phyloP scores from a whole-genome alignment of 73 alveolate species.

The Paramecium tetraurelia region DNA sequence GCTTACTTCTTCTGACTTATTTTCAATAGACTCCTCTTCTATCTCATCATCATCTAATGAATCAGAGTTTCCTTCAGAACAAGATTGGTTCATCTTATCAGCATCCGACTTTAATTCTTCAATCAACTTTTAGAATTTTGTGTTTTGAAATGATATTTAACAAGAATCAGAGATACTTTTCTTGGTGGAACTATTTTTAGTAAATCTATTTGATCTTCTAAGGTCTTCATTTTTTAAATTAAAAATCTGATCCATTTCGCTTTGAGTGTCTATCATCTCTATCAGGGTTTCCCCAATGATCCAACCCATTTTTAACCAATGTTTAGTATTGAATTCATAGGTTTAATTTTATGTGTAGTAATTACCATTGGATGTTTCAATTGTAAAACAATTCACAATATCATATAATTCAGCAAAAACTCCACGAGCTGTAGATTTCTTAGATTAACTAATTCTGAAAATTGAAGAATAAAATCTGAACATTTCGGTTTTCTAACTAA shows the following conservation, averaged over 20 bases:
- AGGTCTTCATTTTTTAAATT: background rate
- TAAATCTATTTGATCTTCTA: background rate
- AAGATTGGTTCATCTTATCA: slow-evolving; percentile 16
- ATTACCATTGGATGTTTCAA: slow-evolving; percentile 60
- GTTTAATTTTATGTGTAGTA: slow-evolving; percentile 27
- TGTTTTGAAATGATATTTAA: background rate
- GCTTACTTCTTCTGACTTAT: background rate
- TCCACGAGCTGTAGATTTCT: slow-evolving; percentile 52
- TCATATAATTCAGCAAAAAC: slow-evolving; percentile 34
- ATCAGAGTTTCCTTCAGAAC: slow-evolving; percentile 61
- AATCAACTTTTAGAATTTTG: slow-evolving; percentile 16
- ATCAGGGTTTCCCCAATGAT: background rate
- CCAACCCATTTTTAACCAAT: slow-evolving; percentile 45
- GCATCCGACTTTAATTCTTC: slow-evolving; percentile 19
- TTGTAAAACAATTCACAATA: slow-evolving; percentile 47
- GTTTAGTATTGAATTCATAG: background rate
- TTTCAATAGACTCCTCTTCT: background rate
- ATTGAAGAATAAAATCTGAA: slow-evolving; percentile 61
- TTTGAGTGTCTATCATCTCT: background rate
- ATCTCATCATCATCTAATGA: slow-evolving; percentile 51
- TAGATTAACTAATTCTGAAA: slow-evolving; percentile 17
- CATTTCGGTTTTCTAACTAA: slow-evolving; percentile 42
- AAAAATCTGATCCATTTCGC: background rate
- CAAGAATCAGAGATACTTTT: background rate
- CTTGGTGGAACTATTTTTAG: background rate